Base-by-base conservation (phyloP, 2,329 filamentous ascomycete species). In the Claviceps arundinis region DNA sequence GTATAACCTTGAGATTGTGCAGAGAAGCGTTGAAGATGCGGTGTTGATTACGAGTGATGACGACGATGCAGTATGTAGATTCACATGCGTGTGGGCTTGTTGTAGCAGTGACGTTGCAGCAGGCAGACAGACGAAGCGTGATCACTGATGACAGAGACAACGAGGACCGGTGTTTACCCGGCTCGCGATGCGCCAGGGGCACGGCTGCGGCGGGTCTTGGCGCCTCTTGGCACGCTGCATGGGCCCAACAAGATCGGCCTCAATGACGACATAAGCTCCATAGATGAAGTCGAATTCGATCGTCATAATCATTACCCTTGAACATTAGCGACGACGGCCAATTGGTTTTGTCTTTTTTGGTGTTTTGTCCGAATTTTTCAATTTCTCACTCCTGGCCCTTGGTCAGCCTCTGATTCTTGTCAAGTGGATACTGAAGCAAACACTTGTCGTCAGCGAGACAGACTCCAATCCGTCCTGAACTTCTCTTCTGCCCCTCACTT, bases 221-320 rank as follows among this genome's bases (percentile, higher is more conserved):
- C 30, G 30, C 30, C 30, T 34, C 30, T 34, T 34, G 30, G 30
- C 30, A 9, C 30, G 30, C 30, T 34, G 30, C 30, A 34, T 34
- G 30, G 30, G 8, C 30, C 30, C 30, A 34, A 34, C 9, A 34
- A 34, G 30, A 34, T 34, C 38, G 16, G n/a, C 54, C 52, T 54
- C 50, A 43, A 56, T 56, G 56, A 57, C 56, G 56, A 57, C 54
- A 55, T 24, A 37, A 34, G 30, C 30, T 34, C 30, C 30, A 34
- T 34, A 34, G 30, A 34, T 34, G 3, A 34, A 34, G 30, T 34
- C 30, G 30, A 34, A 34, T 4, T 34, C 30, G 30, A 34, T 34
- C 26, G 30, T 34, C 30, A 34, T 11, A 4, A 34, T 34, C 30
- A 34, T 11, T 11, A 17, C n/a, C 9, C 44, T 34, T 26, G 17